phyloP scores from a whole-genome alignment of 2,329 filamentous ascomycete species.

The Myriosclerotinia curreyana region DNA sequence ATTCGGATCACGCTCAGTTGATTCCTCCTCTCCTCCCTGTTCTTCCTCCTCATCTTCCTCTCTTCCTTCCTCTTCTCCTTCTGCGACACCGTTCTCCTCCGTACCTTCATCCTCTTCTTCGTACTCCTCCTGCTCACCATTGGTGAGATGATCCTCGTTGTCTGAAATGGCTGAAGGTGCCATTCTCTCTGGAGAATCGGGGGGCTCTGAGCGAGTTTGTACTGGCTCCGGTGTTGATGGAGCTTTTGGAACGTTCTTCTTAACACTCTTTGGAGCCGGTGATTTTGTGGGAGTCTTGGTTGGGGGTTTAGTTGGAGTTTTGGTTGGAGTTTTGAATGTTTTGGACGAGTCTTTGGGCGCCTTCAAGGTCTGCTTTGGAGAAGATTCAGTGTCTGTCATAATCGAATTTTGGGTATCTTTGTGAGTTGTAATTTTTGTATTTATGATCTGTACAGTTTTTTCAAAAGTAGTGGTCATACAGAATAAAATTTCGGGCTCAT shows the following conservation, averaged over 20 bases:
- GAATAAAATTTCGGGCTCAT: constrained; percentile 8
- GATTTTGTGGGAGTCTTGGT: background rate
- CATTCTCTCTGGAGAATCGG: constrained; percentile 20
- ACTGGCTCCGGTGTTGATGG: constrained; percentile 21
- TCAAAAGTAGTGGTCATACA: constrained; percentile 9
- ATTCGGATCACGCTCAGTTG: constrained; percentile 20
- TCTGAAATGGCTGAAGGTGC: constrained; percentile 18
- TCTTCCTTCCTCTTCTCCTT: constrained; percentile 21
- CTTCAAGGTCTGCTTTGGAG: constrained; percentile 11
- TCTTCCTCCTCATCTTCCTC: constrained; percentile 39
- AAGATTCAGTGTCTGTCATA: constrained; percentile 22
- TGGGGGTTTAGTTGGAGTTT: background rate
- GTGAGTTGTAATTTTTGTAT: background rate
- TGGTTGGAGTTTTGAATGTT: constrained; percentile 12
- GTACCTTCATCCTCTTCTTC: constrained; percentile 18
- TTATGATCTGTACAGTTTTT: background rate
- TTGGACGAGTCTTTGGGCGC: constrained; percentile 12
- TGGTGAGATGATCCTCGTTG: constrained; percentile 19
- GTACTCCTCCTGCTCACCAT: constrained; percentile 21
- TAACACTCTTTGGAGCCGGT: constrained; percentile 6
- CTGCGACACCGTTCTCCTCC: constrained; percentile 15
- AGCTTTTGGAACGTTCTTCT: constrained; percentile 11
- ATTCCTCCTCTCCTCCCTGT: constrained; percentile 33
- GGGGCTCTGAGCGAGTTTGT: constrained; percentile 20
- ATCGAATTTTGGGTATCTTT: constrained; percentile 8